Conservation (phyloP, 1,284 basidiomycete species). For the Mycosarcoma mackinlayi region DNA sequence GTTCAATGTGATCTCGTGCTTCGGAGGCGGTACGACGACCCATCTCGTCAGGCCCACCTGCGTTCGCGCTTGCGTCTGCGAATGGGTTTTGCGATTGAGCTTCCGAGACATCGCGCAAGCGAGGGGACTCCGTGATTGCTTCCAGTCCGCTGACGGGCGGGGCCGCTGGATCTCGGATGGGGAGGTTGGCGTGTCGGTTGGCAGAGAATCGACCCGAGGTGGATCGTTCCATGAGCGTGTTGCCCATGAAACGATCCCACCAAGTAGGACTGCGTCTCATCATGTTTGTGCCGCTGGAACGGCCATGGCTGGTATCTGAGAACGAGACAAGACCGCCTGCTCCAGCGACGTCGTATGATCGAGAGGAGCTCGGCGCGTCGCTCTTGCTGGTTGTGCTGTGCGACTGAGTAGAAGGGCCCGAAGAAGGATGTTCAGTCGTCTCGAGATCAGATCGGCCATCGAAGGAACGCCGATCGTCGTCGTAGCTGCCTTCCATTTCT, state of each 20-base stretch:
- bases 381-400: conserved; percentile 43
- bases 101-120: conserved; percentile 32
- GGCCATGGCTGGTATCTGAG: conserved; percentile 37
- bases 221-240: conserved; percentile 50
- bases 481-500: conserved; percentile 23
- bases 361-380: conserved; percentile 28
- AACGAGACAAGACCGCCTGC: conserved; percentile 44
- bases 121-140: conserved; percentile 50
- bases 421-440: conserved; percentile 15
- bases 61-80: not conserved
- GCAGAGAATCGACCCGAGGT: conserved; percentile 48
- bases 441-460: conserved; percentile 29
- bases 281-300: not conserved
- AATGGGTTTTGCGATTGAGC: conserved; percentile 20
- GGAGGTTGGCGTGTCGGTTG: conserved; percentile 39
- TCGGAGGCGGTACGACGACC: conserved; percentile 14
- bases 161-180: conserved; percentile 58
- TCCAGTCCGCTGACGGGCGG: conserved; percentile 43
- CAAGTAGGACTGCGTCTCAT: conserved; percentile 58
- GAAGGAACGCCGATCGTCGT: conserved; percentile 18
- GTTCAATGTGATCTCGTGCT: not conserved
- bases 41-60: conserved; percentile 22
- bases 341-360: conserved; percentile 26
- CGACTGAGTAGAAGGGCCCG: conserved; percentile 35
- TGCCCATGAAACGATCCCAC: conserved; percentile 62